These are phyloP conservation scores for Alternaria sp. DNA, from an alignment of 2,329 filamentous ascomycete species.

Conservation along the genomic window DNA sequence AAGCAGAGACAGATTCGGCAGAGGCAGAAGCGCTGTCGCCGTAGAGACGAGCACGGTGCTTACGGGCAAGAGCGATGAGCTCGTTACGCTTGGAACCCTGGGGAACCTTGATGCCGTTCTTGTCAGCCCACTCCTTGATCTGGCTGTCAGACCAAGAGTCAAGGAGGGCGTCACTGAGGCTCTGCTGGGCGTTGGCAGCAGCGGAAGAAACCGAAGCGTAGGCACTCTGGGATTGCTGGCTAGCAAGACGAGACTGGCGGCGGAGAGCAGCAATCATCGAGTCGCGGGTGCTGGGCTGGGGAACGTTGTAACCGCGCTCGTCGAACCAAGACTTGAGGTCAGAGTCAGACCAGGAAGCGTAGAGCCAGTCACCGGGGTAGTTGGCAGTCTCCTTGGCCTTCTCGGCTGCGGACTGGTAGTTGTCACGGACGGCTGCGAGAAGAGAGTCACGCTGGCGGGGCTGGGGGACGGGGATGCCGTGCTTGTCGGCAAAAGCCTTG, in stretches of 20 bases:
- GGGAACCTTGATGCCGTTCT: constrained; percentile 87
- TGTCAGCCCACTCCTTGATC: constrained; percentile 92
- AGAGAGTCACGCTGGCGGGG: constrained; percentile 86
- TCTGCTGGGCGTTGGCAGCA: constrained; percentile 70
- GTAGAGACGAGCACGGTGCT: constrained; percentile 77
- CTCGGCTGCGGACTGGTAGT: constrained; percentile 81
- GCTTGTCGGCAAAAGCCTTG: constrained; percentile 89
- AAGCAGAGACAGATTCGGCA: constrained; percentile 47
- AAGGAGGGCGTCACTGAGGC: constrained; percentile 83
- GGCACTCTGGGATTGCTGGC: constrained; percentile 69
- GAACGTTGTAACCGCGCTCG: constrained; percentile 82
- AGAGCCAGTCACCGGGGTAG: constrained; percentile 98
- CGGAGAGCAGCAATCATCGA: constrained; percentile 88
- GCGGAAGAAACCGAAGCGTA: constrained; percentile 56
- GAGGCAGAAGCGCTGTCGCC: constrained; percentile 66
- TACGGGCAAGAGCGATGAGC: constrained; percentile 86
- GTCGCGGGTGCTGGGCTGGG: constrained; percentile 85
- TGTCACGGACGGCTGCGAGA: constrained; percentile 78
- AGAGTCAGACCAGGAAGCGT: constrained; percentile 88
- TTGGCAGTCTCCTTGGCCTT: constrained; percentile 76
- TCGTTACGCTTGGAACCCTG: constrained; percentile 93
- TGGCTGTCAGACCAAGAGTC: constrained; percentile 89
- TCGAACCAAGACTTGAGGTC: constrained; percentile 96
- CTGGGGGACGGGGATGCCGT: constrained; percentile 86
- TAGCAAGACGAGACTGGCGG: constrained; percentile 85